A percentile compares a stretch with the other conserved stretches of the same genome.
phyloP scores from a whole-genome alignment of 768 basidiomycete species.

The Exsudoporus frostii region DNA sequence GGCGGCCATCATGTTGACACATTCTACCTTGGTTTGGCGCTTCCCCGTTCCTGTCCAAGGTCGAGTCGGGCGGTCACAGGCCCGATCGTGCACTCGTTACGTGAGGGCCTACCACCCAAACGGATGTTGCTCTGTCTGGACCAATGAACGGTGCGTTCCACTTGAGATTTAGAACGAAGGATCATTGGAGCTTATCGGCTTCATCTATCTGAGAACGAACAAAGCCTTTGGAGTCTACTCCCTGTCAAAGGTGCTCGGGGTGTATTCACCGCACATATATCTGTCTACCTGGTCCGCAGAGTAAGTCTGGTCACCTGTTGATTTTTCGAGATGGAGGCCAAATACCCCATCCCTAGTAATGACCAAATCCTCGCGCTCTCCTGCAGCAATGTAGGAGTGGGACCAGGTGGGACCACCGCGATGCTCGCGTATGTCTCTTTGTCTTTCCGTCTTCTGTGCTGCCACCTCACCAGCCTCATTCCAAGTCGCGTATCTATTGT shows the following conservation, averaged over 20 bases:
- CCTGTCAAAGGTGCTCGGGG: constrained; percentile 16
- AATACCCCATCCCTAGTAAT: constrained; percentile 32
- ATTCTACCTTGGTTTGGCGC: constrained; percentile 25
- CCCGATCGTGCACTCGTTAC: constrained; percentile 19
- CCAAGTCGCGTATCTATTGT: constrained; percentile 51
- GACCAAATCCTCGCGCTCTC: constrained; percentile 59
- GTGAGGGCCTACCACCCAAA: constrained; percentile 15
- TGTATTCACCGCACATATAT: constrained; percentile 24
- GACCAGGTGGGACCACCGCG: constrained; percentile 75
- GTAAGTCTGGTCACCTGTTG: constrained; percentile 17
- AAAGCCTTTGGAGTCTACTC: constrained; percentile 8
- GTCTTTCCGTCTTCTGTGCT: constrained; percentile 2
- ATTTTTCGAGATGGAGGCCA: constrained; percentile 29
- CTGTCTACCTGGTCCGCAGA: constrained; percentile 16
- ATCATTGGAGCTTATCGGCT: constrained; percentile 23
- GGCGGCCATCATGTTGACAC: constrained; percentile 18
- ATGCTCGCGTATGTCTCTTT: constrained; percentile 68
- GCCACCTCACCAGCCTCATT: constrained; percentile 9
- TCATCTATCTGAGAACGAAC: constrained; percentile 21
- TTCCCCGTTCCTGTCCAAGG: constrained; percentile 11
- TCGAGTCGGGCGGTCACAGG: constrained; percentile 8
- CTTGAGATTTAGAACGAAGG: constrained; percentile 20
- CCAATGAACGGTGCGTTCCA: constrained; percentile 10
- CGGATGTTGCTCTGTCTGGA: constrained; percentile 12
- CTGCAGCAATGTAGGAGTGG: constrained; percentile 72